These are phyloP conservation scores for Agrocybe chaxingu DNA, from an alignment of 768 basidiomycete genomes.

Conservation along the genomic window DNA sequence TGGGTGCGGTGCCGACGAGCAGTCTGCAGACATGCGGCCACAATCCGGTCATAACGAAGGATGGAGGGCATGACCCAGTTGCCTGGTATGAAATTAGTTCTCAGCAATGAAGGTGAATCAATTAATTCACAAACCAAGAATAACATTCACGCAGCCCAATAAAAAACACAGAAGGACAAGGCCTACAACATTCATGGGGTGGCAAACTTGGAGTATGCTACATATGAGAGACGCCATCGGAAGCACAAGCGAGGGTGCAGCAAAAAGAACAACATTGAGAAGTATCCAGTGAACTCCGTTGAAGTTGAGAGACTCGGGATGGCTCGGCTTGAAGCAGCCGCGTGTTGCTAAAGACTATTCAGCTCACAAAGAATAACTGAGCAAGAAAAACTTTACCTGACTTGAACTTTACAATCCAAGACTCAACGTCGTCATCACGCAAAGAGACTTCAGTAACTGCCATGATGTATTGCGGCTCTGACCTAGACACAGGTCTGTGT, in stretches of 20 bases:
- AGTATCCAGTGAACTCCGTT: background rate
- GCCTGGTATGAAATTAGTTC: background rate
- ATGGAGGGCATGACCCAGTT: background rate
- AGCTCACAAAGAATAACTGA: background rate
- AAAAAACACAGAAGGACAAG: background rate
- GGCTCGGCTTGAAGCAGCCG: conserved; percentile 1
- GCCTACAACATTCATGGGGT: background rate
- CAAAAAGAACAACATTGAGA: background rate
- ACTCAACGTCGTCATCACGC: background rate
- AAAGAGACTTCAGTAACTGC: no score
- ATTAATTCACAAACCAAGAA: background rate
- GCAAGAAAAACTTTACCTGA: background rate
- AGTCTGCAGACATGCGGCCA: background rate
- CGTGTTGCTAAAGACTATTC: background rate
- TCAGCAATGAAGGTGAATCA: background rate
- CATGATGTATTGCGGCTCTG: no score
- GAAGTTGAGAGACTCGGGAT: background rate
- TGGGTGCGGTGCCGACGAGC: background rate
- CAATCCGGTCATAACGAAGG: background rate
- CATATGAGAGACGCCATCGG: background rate
- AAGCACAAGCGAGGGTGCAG: background rate
- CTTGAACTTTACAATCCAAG: background rate
- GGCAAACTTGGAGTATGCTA: background rate
- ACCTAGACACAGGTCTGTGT: no score
- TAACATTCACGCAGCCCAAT: background rate